These are phyloP conservation scores for Aspergillus baeticus DNA, from an alignment of 495 filamentous ascomycete genomes.

Conservation along the genomic window DNA sequence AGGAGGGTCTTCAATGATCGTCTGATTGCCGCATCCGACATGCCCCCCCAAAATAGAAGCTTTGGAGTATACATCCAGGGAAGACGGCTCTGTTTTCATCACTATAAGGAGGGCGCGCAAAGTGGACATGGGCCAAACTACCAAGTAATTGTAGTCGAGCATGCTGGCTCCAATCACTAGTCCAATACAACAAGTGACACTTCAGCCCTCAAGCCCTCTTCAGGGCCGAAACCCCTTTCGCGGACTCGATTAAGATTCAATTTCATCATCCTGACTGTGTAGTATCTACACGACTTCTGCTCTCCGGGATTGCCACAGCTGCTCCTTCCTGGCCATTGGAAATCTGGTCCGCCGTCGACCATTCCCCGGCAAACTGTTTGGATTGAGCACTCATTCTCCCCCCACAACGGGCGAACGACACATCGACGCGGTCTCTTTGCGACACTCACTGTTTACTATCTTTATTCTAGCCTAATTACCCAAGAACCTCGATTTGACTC, in stretches of 20 bases:
- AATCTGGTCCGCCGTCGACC: constrained; percentile 7
- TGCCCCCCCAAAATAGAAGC: too few species aligned
- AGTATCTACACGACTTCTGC: not conserved
- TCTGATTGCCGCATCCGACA: too few species aligned
- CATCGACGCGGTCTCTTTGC: not conserved
- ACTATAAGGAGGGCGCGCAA: too few species aligned
- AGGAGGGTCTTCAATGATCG: too few species aligned
- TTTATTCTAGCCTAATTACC: not conserved
- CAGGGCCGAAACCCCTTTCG: too few species aligned
- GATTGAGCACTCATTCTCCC: not conserved
- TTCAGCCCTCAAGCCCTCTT: not conserved
- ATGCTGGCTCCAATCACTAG: constrained; percentile 6
- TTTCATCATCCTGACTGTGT: not conserved
- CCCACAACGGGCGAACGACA: not conserved
- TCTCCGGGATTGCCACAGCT: not conserved
- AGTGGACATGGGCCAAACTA: too few species aligned
- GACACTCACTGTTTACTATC: not conserved
- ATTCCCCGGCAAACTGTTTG: not conserved
- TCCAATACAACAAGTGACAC: not conserved
- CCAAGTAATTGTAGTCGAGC: not conserved
- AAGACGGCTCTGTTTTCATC: too few species aligned
- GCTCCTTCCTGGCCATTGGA: constrained; percentile 6
- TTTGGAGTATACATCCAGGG: too few species aligned
- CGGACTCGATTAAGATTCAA: not conserved
- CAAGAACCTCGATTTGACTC: not conserved